A percentile compares a stretch with the other conserved stretches of the same genome.
phyloP scores from a whole-genome alignment of 306 rosid genomes.

The Calophaca sinica region DNA sequence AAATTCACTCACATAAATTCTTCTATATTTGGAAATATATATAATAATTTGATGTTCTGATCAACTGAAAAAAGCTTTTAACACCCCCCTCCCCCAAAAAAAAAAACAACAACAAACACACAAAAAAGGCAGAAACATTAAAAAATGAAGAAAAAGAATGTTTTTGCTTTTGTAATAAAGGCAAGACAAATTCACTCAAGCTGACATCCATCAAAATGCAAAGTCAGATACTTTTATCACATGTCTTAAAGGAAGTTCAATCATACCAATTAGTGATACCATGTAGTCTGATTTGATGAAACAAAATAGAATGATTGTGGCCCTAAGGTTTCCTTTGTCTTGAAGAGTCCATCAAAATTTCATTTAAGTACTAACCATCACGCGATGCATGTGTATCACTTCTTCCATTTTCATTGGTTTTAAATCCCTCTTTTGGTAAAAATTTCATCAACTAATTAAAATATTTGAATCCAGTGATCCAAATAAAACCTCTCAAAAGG shows the following conservation, averaged over 20 bases:
- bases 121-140: background rate
- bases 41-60: constrained; percentile 17
- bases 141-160: background rate
- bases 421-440: background rate
- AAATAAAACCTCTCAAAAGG: too few relatives aligned
- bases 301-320: constrained; percentile 25
- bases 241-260: constrained; percentile 7
- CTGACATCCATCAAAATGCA: constrained; percentile 8
- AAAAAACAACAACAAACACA: too few relatives aligned
- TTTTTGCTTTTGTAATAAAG: constrained; percentile 25
- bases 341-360: constrained; percentile 21
- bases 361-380: background rate
- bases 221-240: constrained; percentile 14
- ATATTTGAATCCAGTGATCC: too few relatives aligned
- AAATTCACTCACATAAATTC: constrained; percentile 23
- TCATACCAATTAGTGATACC: constrained; percentile 1
- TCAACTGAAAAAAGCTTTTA: background rate
- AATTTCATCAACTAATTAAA: constrained; percentile 4
- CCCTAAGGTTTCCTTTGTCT: constrained; percentile 20
- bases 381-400: background rate
- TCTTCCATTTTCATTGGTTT: constrained; percentile 1
- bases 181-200: constrained; percentile 17
- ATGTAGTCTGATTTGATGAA: constrained; percentile 12
- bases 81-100: background rate
- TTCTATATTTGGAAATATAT: constrained; percentile 14